Evolutionary conservation across 2,329 filamentous ascomycete species (phyloP).

Genomic region (Pseudocercospora eumusae): DNA sequence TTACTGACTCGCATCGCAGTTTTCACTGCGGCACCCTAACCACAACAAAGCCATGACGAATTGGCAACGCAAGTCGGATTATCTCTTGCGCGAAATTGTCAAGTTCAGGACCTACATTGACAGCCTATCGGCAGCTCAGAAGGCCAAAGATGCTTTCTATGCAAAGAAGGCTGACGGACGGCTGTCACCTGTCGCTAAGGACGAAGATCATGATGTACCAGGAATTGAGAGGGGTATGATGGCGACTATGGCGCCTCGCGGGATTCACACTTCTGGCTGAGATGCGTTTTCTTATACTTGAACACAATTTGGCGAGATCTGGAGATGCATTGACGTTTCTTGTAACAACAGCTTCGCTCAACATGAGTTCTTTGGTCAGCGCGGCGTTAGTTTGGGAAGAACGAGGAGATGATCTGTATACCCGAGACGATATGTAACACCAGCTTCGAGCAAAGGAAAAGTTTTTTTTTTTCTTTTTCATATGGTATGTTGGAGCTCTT

Average conservation of each 20-base stretch:
- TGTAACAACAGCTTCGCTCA: slow-evolving; percentile 11
- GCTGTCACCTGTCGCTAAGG: slow-evolving; percentile 25
- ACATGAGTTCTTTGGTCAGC: slow-evolving; percentile 2
- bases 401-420: slow-evolving; percentile 13
- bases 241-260: slow-evolving; percentile 19
- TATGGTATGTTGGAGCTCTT: not conserved
- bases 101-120: slow-evolving; percentile 97
- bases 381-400: slow-evolving; percentile 5
- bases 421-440: slow-evolving; percentile 3
- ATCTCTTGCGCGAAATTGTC: slow-evolving; percentile 88
- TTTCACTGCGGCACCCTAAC: slow-evolving; percentile 81
- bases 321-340: slow-evolving; percentile 7
- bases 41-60: slow-evolving; percentile 84
- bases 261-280: slow-evolving; percentile 30
- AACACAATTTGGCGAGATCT: slow-evolving; percentile 5
- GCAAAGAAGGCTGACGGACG: slow-evolving; percentile 29
- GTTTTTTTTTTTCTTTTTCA: not conserved
- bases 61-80: slow-evolving; percentile 94
- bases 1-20: slow-evolving; percentile 49
- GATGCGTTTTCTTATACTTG: slow-evolving; percentile 7
- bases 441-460: slow-evolving; percentile 9
- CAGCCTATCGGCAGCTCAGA: slow-evolving; percentile 70
- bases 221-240: slow-evolving; percentile 21
- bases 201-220: slow-evolving; percentile 21
- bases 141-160: slow-evolving; percentile 66